phyloP scores from a whole-genome alignment of 192 early-diverging fungal species.

The Umbelopsis sp. region DNA sequence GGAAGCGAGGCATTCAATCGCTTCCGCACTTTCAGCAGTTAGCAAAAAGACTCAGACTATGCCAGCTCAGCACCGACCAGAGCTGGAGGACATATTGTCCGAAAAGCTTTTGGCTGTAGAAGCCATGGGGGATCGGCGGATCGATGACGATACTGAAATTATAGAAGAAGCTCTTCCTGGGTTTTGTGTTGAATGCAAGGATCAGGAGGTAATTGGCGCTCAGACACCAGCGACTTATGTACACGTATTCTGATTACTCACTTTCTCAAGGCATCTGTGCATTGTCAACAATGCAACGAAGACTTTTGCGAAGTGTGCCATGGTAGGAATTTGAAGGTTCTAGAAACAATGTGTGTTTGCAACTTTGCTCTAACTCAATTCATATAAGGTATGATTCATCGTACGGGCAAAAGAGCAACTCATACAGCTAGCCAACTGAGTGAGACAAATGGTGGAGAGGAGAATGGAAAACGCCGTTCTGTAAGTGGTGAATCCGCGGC shows the following conservation, averaged over 20 bases:
- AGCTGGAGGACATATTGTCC: conserved; percentile 46
- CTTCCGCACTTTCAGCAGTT: no score
- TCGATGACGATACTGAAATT: conserved; percentile 18
- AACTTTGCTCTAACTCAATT: neutral
- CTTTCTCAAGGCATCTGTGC: conserved; percentile 50
- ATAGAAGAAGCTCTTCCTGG: conserved; percentile 58
- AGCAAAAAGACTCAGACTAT: conserved; percentile 32
- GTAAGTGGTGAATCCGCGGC: conserved; percentile 19
- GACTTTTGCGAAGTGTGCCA: conserved; percentile 93
- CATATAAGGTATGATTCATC: conserved; percentile 71
- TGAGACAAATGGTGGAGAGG: conserved; percentile 20
- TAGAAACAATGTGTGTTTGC: neutral
- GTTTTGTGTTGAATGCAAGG: conserved; percentile 90
- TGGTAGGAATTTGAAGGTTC: conserved; percentile 29
- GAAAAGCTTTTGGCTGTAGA: conserved; percentile 43
- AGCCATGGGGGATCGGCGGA: conserved; percentile 15
- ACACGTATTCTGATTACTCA: neutral
- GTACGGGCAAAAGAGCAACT: conserved; percentile 69
- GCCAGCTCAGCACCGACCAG: conserved; percentile 40
- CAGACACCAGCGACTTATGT: neutral
- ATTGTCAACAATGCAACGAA: conserved; percentile 84
- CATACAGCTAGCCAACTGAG: conserved; percentile 46
- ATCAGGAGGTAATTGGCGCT: conserved; percentile 55
- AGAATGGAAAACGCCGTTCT: conserved; percentile 29
- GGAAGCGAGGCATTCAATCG: no score